Base-by-base conservation (phyloP, 495 filamentous ascomycete genomes). In the Penicillium fimorum region DNA sequence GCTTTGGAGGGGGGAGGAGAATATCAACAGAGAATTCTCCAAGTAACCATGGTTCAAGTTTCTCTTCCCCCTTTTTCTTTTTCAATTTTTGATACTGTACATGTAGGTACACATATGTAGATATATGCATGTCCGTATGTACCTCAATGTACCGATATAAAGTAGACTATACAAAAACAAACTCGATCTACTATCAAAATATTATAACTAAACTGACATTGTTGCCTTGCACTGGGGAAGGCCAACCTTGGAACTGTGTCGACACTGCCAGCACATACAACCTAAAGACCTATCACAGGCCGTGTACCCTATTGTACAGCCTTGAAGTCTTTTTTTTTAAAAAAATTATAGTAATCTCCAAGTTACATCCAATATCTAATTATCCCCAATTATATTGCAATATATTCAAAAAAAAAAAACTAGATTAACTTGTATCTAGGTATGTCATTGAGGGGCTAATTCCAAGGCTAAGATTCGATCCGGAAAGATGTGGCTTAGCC, bases 161-260 rank as follows among this genome's bases (percentile, higher is more conserved):
- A 25, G 25, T 3, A 25, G 5, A 25, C 2, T 25, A 25, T 5
- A 25, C 2, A 25, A 25, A 25, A n/a, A n/a, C n/a, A n/a, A n/a
- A n/a, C 25, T 25, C 25, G 25, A 25, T 25, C 25, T 25, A 25
- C 25, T 3, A 25, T n/a, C 25, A 25, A 3, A 25, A 2, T 25
- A 5, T 25, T 8, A 4, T 5, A 13, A 5, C 12, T 42, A 43
- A 46, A 27, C 13, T 52, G 50, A 53, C 37, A 37, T 51, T 60
- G 64, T 63, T 66, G 61, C 64, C 64, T 66, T 66, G 60, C 50
- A 44, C 15, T 38, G 35, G 15, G 15, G 1, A 17, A 13, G 8
- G n/a, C 15, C 15, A n/a, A n/a, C 15, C 6, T 5, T 1, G 11
- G 49, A 5, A 22, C 20, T 15, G 58, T 56, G 33, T 56, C 56